Percentiles rank a stretch among this genome's conserved stretches.
These are phyloP conservation scores for Zymoseptoria pseudotritici DNA, from an alignment of 2,329 filamentous ascomycete species.

Conservation along the genomic window DNA sequence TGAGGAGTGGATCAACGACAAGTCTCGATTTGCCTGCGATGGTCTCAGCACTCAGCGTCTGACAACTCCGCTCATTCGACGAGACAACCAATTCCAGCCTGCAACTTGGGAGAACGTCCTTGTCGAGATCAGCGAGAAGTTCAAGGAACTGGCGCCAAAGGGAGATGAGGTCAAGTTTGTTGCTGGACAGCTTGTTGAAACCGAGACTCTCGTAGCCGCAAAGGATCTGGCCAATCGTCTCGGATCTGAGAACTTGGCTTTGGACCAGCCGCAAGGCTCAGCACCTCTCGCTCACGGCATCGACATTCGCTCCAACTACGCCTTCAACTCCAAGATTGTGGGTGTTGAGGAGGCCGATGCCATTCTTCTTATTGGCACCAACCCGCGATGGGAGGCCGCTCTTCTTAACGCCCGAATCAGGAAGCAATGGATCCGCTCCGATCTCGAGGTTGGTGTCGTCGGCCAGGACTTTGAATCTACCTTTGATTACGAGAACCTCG, in stretches of 20 bases:
- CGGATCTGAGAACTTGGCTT: slow-evolving; percentile 87
- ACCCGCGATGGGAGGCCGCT: slow-evolving; percentile 89
- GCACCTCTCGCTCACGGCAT: slow-evolving; percentile 84
- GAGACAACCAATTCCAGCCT: slow-evolving; percentile 84
- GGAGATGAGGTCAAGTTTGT: slow-evolving; percentile 94
- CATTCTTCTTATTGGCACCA: slow-evolving; percentile 88
- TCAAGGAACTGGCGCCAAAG: slow-evolving; percentile 69
- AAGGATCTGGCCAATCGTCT: slow-evolving; percentile 97
- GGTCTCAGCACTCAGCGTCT: slow-evolving; percentile 93
- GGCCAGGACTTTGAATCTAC: slow-evolving; percentile 89
- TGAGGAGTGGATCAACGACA: slow-evolving; percentile 99
- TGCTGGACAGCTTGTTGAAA: slow-evolving; percentile 83
- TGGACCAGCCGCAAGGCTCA: slow-evolving; percentile 80
- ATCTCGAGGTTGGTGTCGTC: slow-evolving; percentile 85
- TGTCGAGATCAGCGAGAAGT: slow-evolving; percentile 74
- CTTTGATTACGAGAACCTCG: slow-evolving; percentile 90
- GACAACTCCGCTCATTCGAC: slow-evolving; percentile 82
- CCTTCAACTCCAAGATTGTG: slow-evolving; percentile 92
- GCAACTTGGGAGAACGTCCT: slow-evolving; percentile 94
- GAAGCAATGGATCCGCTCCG: slow-evolving; percentile 95
- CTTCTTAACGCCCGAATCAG: slow-evolving; percentile 93
- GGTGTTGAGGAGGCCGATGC: slow-evolving; percentile 90
- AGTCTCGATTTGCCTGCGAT: slow-evolving; percentile 92
- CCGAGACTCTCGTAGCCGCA: slow-evolving; percentile 88
- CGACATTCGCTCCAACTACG: slow-evolving; percentile 88